Percentiles rank a stretch among this genome's conserved stretches.
Evolutionary conservation across 1,284 basidiomycete genomes (phyloP).

Genomic region (Fomitopsis schrenkii): DNA sequence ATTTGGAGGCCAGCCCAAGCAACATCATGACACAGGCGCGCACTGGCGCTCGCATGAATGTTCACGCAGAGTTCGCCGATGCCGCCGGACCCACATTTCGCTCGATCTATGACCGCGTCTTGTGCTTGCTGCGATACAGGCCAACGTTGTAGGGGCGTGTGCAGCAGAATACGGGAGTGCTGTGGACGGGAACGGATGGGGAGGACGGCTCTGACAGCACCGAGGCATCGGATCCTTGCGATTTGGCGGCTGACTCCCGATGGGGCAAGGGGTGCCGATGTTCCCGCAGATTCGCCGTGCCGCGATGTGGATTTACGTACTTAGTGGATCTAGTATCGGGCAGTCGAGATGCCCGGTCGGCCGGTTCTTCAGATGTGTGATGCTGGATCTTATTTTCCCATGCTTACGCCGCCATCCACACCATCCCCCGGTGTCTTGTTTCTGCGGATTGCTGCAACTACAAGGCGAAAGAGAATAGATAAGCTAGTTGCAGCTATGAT

Average conservation of each 20-base stretch:
- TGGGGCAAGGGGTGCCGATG: constrained; percentile 20
- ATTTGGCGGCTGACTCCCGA: constrained; percentile 13
- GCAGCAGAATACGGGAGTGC: background rate
- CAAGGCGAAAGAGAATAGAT: too few relatives aligned
- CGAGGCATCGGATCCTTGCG: constrained; percentile 1
- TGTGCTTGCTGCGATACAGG: background rate
- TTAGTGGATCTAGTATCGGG: constrained; percentile 26
- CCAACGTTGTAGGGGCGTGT: background rate
- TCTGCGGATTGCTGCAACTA: background rate
- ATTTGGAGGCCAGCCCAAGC: background rate
- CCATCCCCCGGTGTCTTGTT: background rate
- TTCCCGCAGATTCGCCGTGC: constrained; percentile 25
- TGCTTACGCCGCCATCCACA: background rate
- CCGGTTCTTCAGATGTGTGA: constrained; percentile 27
- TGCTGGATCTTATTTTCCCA: constrained; percentile 20
- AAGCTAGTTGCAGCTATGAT: too few relatives aligned
- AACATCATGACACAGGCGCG: constrained; percentile 1
- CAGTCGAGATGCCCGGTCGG: constrained; percentile 24
- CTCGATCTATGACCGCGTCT: background rate
- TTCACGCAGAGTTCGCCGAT: background rate
- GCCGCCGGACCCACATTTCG: background rate
- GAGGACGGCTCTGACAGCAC: background rate
- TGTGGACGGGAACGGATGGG: background rate
- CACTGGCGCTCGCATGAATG: background rate
- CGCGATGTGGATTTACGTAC: constrained; percentile 27